These are phyloP conservation scores for Sphenostylis stenocarpa DNA, from an alignment of 306 rosid genomes.

Conservation along the genomic window DNA sequence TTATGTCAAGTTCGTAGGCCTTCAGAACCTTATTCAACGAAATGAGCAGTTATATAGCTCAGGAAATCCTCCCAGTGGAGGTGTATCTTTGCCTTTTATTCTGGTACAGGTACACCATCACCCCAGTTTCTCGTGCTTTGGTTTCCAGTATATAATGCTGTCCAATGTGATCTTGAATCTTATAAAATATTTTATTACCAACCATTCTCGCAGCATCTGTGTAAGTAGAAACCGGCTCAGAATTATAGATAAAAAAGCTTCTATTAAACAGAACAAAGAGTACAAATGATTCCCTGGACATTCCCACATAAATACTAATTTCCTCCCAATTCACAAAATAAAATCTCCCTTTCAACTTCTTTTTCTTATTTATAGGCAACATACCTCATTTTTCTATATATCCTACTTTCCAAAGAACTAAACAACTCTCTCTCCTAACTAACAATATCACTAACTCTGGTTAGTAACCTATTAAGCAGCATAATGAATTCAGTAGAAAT, in stretches of 20 bases:
- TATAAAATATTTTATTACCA: background rate
- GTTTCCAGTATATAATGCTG: conserved; percentile 8
- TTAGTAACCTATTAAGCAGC: background rate
- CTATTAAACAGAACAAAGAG: background rate
- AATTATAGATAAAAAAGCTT: background rate
- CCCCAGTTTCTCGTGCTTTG: conserved; percentile 22
- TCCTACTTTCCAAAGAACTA: too few species aligned
- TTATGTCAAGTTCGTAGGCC: conserved; percentile 72
- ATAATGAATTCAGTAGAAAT: background rate
- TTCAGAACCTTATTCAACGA: conserved; percentile 85
- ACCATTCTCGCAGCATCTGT: background rate
- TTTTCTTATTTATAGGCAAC: background rate
- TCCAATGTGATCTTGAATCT: conserved; percentile 15
- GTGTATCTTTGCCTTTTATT: conserved; percentile 95
- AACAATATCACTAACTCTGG: background rate
- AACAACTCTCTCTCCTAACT: background rate
- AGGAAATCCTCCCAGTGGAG: conserved; percentile 88
- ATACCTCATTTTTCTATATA: background rate
- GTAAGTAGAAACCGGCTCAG: background rate
- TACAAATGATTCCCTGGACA: background rate
- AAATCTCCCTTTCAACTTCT: background rate
- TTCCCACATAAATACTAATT: background rate
- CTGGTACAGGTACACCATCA: conserved; percentile 77
- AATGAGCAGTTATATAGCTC: conserved; percentile 83
- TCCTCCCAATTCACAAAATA: background rate